Evolutionary conservation across 2,329 filamentous ascomycete genomes (phyloP).

Genomic region (Diaporthe sp.): DNA sequence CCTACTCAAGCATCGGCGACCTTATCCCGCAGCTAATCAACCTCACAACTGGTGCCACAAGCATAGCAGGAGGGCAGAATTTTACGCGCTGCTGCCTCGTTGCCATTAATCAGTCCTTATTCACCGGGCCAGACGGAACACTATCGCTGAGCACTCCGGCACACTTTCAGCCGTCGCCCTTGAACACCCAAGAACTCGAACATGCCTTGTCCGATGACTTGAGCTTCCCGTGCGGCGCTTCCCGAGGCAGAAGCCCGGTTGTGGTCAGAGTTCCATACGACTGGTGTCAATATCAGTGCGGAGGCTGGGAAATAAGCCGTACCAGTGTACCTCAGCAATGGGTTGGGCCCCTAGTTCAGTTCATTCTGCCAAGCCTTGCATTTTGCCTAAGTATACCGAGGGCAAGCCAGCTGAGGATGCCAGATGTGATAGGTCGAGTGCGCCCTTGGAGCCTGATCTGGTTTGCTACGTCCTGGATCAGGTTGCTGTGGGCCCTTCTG

Average conservation of each 20-base stretch:
- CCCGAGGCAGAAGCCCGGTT: constrained; percentile 34
- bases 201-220: constrained; percentile 13
- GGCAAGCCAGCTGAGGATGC: constrained; percentile 38
- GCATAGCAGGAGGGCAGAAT: constrained; percentile 38
- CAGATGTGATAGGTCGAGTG: constrained; percentile 32
- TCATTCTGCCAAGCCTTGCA: constrained; percentile 42
- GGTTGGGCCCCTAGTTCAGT: constrained; percentile 41
- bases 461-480: constrained; percentile 33
- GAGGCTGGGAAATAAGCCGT: constrained; percentile 40
- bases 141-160: constrained; percentile 34
- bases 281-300: constrained; percentile 38
- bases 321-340: constrained; percentile 39
- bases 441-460: constrained; percentile 36
- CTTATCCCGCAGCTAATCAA: constrained; percentile 23
- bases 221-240: constrained; percentile 40
- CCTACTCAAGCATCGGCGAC: not conserved
- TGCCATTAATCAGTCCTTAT: constrained; percentile 36
- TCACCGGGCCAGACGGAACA: constrained; percentile 10
- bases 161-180: constrained; percentile 23
- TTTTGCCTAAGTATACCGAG: constrained; percentile 43
- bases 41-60: not conserved
- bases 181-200: constrained; percentile 33
- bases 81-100: constrained; percentile 42
- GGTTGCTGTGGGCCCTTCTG: constrained; percentile 34
- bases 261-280: constrained; percentile 38